These are phyloP conservation scores for Diaporthe longicolla DNA, from an alignment of 2,329 filamentous ascomycete species.

Conservation along the genomic window DNA sequence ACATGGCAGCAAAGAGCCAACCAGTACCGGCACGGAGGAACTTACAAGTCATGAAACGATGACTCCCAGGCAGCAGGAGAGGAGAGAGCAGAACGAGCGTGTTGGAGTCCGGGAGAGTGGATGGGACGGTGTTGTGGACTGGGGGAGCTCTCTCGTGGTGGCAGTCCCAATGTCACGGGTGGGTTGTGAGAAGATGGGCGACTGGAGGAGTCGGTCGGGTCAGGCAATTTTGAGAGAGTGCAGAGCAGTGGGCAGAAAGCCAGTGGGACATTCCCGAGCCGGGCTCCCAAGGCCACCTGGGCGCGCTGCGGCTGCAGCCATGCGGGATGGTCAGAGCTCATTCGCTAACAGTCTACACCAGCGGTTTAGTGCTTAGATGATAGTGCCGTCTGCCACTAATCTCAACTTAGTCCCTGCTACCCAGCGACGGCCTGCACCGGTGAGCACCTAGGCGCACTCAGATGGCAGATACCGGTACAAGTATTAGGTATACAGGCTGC, in stretches of 20 bases:
- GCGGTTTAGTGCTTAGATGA: neutral
- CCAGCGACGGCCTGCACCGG: neutral
- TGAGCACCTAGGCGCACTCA: neutral
- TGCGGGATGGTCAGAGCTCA: slow-evolving; percentile 38
- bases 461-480: neutral
- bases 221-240: slow-evolving; percentile 40
- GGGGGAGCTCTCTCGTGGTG: slow-evolving; percentile 44
- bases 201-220: slow-evolving; percentile 39
- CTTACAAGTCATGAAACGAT: slow-evolving; percentile 67
- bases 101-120: slow-evolving; percentile 27
- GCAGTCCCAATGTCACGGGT: slow-evolving; percentile 49
- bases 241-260: slow-evolving; percentile 39
- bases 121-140: slow-evolving; percentile 44
- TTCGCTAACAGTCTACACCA: slow-evolving; percentile 12
- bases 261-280: slow-evolving; percentile 28
- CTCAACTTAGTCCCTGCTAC: slow-evolving; percentile 1
- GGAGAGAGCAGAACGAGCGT: slow-evolving; percentile 39
- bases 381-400: neutral
- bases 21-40: slow-evolving; percentile 50
- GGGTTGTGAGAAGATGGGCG: slow-evolving; percentile 49
- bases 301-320: slow-evolving; percentile 22
- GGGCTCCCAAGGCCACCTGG: slow-evolving; percentile 33
- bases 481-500: neutral
- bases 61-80: slow-evolving; percentile 55
- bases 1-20: slow-evolving; percentile 46